Evolutionary conservation across 2,329 filamentous ascomycete species (phyloP), one percentile per base, ranked within the genome.

Genomic region (Alternaria novae-zelandiae): DNA sequence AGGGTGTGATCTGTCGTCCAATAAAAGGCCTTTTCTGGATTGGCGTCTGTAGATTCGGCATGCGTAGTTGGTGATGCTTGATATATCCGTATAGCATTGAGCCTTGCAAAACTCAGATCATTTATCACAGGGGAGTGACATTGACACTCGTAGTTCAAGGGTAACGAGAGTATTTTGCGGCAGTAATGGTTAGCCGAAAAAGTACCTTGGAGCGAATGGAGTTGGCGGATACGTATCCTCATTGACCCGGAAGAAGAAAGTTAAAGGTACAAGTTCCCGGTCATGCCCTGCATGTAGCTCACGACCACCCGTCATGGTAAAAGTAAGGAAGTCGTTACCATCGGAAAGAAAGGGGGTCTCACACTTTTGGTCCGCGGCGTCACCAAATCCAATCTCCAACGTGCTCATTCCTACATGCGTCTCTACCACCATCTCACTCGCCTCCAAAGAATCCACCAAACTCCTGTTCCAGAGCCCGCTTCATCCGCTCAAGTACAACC

Each of bases 1-100:
- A 70, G 61, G 54, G 59, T 70, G 10, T 73, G 25, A 36, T 23
- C 6, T 21, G 21, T 43, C 5, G 43, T 20, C 11, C 20, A n/a
- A 41, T 30, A 23, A 32, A n/a, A 21, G 26, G 26, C n/a, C n/a
- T 12, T 10, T 15, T n/a, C n/a, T 54, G 26, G 25, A 20, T 20
- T 21, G 54, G 26, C 43, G 43, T 32, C 28, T 20, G 21, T 36
- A 44, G 20, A 28, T 28, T 8, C 8, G 32, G 46, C 32, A 43
- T 43, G 30, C 1, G 21, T 54, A 30, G 30, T 43, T 43, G 30
- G 20, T 21, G 51, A 20, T 15, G 23, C 17, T 54, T 20, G 21
- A 21, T 26, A 54, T 44, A 54, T 32, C 53, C 53, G 25, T 26
- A 20, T 15, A 53, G 28, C 15, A 10, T 41, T 25, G 30, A 41